Percentiles rank a stretch among this genome's conserved stretches.
Conservation (phyloP, 1,139 yeast species). For the Nakaseomyces kungkrabaensis region DNA sequence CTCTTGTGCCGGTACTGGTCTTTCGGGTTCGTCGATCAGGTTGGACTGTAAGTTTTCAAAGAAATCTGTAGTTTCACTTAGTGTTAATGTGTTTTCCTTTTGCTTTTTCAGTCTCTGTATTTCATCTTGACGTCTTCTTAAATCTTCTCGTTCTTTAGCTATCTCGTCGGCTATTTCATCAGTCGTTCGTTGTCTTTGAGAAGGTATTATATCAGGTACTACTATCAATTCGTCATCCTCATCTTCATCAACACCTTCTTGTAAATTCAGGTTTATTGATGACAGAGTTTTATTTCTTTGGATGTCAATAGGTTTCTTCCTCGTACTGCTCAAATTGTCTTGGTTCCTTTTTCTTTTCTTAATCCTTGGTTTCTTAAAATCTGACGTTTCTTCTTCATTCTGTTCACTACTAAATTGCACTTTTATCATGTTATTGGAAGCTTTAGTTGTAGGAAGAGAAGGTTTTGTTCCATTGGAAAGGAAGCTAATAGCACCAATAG, state of each 20-base stretch:
- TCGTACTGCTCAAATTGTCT: slow-evolving; percentile 8
- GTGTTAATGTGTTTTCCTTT: slow-evolving; percentile 31
- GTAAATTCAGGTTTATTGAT: slow-evolving; percentile 8
- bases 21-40: slow-evolving; percentile 9
- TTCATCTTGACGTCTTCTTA: slow-evolving; percentile 17
- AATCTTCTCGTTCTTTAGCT: slow-evolving; percentile 32
- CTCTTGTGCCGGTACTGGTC: not conserved
- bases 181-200: slow-evolving; percentile 29
- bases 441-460: not conserved
- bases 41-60: slow-evolving; percentile 34
- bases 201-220: slow-evolving; percentile 30
- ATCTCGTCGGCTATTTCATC: slow-evolving; percentile 43
- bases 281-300: slow-evolving; percentile 29
- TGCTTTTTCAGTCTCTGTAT: slow-evolving; percentile 9
- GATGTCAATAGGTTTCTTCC: slow-evolving; percentile 10
- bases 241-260: slow-evolving; percentile 32
- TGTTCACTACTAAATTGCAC: slow-evolving; percentile 10
- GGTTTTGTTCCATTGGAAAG: not conserved
- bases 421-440: slow-evolving; percentile 11
- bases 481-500: slow-evolving; percentile 12
- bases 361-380: slow-evolving; percentile 24
- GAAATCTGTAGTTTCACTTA: slow-evolving; percentile 55
- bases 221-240: slow-evolving; percentile 38
- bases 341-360: slow-evolving; percentile 21
- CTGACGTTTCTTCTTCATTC: slow-evolving; percentile 15